Conservation (phyloP, 1,139 yeast genomes). For the Saccharomycopsis crataegensis region DNA sequence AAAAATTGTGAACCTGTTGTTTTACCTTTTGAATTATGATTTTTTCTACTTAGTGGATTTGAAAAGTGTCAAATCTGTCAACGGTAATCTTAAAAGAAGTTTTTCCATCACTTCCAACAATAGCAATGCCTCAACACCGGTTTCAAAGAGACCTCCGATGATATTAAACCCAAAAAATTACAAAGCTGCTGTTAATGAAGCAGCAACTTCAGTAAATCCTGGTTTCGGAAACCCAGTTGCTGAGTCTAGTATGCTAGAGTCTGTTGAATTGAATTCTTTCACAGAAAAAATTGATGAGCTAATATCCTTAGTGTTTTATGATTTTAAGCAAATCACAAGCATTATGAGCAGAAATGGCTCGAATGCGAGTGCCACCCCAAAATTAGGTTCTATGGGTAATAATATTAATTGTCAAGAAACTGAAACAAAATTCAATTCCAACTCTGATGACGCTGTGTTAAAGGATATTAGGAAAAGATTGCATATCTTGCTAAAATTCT, state of each 20-base stretch:
- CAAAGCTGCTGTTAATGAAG: not conserved
- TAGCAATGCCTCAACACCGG: not conserved
- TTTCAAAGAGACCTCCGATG: not conserved
- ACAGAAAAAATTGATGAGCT: conserved; percentile 9
- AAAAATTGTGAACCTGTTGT: too few species aligned
- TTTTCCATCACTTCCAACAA: not conserved
- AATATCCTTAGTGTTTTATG: conserved; percentile 10
- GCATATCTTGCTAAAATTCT: conserved; percentile 6
- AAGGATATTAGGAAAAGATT: not conserved
- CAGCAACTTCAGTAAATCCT: not conserved
- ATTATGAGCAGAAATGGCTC: not conserved
- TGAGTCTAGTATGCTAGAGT: too few species aligned
- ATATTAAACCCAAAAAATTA: conserved; percentile 1
- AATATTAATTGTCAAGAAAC: not conserved
- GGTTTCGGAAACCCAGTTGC: not conserved
- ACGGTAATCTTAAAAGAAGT: not conserved
- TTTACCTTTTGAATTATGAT: not conserved
- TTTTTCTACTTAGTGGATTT: not conserved
- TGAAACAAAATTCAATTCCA: not conserved
- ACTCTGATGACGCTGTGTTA: too few species aligned
- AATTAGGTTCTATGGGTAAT: too few species aligned
- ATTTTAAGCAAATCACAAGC: conserved; percentile 3
- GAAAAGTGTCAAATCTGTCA: too few species aligned
- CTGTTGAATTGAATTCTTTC: not conserved
- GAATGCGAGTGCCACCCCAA: too few species aligned